Evolutionary conservation across 2,329 filamentous ascomycete species (phyloP), one percentile per base, ranked within the genome.

Genomic region (Neurospora sp.): DNA sequence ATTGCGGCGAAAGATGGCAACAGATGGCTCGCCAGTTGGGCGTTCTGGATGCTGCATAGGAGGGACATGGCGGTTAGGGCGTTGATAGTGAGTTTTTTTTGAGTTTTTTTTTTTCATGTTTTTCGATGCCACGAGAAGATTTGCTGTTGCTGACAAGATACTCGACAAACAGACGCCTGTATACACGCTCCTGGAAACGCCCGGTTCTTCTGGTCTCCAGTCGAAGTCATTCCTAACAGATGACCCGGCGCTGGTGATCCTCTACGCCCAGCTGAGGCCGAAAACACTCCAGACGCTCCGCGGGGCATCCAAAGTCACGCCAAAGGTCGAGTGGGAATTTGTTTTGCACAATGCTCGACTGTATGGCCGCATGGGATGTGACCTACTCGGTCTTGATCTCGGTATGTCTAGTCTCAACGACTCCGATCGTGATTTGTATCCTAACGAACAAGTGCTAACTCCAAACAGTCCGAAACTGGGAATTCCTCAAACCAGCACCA

Each of bases 1-100:
- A 81, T 92, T 72, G 96, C 96, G 19, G 89, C 91, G 0, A 86
- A 89, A 52, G 89, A 95, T 73, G 93, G 93, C 2, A 95, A 99
- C 77, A 87, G 95, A 70, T 99, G 96, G 95, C 87, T 97, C 70
- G 92, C 94, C 11, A 96, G 92, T 0, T 99, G 96, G 96, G 92
- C 92, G 2, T 97, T 97, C 77, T 97, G 93, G 91, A 92, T 97
- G 85, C 84, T 98, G 5, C 89, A 89, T 43, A 87, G 91, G 72
- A 88, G 90, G 71, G 92, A 96, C 74, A 91, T 93, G 84, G 92
- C 95, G 6, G 93, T 97, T 6, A 88, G 92, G 68, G 89, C 91
- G 6, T 83, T 99, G 3, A 91, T 97, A 74, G 91, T 93, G 81
- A 83, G 89, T 81, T 19, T 4, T 19, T 40, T 12, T 11, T 23